phyloP scores from a whole-genome alignment of 257 asterid genomes.

The Linderniella brevidens region DNA sequence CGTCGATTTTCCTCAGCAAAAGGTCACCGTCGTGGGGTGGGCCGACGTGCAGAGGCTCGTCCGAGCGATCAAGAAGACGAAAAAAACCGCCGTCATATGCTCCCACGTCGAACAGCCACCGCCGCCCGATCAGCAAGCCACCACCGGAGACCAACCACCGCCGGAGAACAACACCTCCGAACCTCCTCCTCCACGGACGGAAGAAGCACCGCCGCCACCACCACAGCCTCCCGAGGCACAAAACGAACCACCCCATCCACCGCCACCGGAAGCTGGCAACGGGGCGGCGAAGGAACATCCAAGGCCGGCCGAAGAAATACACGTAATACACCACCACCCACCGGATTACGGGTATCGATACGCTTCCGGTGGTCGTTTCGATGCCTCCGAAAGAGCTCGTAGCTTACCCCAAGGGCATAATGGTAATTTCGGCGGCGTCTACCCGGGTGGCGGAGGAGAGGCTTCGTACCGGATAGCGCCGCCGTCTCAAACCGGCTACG shows the following conservation, averaged over 20 bases:
- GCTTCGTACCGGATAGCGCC: not conserved
- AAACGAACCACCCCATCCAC: constrained; percentile 14
- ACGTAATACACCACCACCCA: constrained; percentile 34
- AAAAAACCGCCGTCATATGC: constrained; percentile 47
- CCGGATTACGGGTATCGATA: constrained; percentile 28
- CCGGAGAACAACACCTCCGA: not conserved
- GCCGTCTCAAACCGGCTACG: constrained; percentile 15
- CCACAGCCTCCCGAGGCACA: constrained; percentile 17
- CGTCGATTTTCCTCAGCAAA: constrained; percentile 44
- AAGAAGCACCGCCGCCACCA: constrained; percentile 13
- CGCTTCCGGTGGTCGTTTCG: constrained; percentile 10
- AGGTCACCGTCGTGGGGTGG: constrained; percentile 45
- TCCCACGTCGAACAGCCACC: constrained; percentile 30
- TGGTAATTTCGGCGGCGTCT: constrained; percentile 13
- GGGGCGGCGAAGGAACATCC: constrained; percentile 14
- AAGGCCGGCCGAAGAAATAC: constrained; percentile 34
- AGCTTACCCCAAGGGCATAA: constrained; percentile 15
- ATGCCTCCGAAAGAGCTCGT: too few species aligned
- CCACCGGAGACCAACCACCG: not conserved
- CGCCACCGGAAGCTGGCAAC: constrained; percentile 8
- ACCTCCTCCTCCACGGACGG: constrained; percentile 1
- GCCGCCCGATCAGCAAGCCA: constrained; percentile 17
- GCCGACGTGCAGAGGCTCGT: constrained; percentile 51
- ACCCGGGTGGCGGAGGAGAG: constrained; percentile 11
- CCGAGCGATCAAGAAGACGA: constrained; percentile 51